Conservation (phyloP, 352 stramenopile genomes). For the Pythium phragmitis region DNA sequence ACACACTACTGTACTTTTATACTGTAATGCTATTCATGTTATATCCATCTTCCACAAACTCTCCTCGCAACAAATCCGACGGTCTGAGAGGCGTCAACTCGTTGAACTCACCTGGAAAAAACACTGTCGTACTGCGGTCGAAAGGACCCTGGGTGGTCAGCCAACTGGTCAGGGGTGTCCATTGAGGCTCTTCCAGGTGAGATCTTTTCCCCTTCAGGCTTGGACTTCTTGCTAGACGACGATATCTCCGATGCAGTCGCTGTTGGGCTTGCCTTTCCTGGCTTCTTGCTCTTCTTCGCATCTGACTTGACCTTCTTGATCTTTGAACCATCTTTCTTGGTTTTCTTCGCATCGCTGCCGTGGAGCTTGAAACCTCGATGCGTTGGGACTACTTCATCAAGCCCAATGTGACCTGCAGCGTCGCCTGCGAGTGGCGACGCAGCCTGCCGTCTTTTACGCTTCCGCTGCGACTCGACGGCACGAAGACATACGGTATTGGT, state of each 20-base stretch:
- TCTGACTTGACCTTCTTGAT: constrained; percentile 32
- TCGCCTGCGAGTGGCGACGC: constrained; percentile 12
- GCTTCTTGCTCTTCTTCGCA: constrained; percentile 42
- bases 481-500: constrained; percentile 46
- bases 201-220: constrained; percentile 13
- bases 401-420: not conserved
- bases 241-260: constrained; percentile 3
- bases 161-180: not conserved
- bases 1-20: not conserved
- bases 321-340: constrained; percentile 41
- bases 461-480: constrained; percentile 41
- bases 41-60: constrained; percentile 8
- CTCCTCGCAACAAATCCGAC: not conserved
- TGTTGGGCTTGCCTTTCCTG: constrained; percentile 24
- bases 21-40: not conserved
- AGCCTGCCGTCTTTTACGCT: constrained; percentile 45
- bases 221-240: constrained; percentile 16
- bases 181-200: constrained; percentile 9
- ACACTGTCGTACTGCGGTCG: constrained; percentile 68
- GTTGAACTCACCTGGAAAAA: constrained; percentile 44
- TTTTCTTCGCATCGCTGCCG: constrained; percentile 39
- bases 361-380: constrained; percentile 19
- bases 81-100: not conserved
- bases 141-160: constrained; percentile 25
- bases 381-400: constrained; percentile 2